Base-by-base conservation (phyloP, 352 stramenopile genomes). In the Phytophthora vignae region DNA sequence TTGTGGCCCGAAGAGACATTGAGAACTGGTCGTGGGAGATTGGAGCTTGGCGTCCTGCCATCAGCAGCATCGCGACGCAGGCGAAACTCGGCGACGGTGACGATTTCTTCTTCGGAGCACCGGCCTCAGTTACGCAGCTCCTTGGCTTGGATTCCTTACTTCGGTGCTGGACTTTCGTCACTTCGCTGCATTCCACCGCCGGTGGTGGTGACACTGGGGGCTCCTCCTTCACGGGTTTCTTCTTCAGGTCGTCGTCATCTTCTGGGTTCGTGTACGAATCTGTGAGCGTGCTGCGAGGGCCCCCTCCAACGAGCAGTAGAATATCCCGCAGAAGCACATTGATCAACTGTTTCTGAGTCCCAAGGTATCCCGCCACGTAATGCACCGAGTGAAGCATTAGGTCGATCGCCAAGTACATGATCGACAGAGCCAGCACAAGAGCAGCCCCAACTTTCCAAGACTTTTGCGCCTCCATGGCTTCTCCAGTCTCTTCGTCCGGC, bases 11-110 rank as follows among this genome's bases (percentile, higher is more conserved):
- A 15, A 40, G 9, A 40, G 33, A 15, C 14, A 60, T 4, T 52
- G 19, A 21, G 12, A 48, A 60, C 33, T 42, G 52, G 40, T 65
- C 33, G 38, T 66, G 73, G 8, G 56, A 64, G 46, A 79, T 76
- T 36, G 55, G 40, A 14, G 64, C 64, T 14, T 71, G 73, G 3
- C 44, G 60, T 11, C 44, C 64, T 52, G 82, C 64, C 63, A 83
- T 71, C 25, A 88, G 53, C 44, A 79, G 60, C 77, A 87, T 84
- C 14, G 81, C 78, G 4, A 72, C 72, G 27, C 74, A 84, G 5
- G 77, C 68, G 52, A 89, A 89, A 58, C 72, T 89, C 0, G 61
- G 57, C 19, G 33, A 56, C 14, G 50, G 36, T 52, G 36, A 48
- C 55, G 46, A 27, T 0, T 21, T 49, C 11, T 22, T 53, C 19